A percentile compares a stretch with the other conserved stretches of the same genome.
Evolutionary conservation across 169 alveolate genomes (phyloP).

Genomic region (Plasmodium relictum): DNA sequence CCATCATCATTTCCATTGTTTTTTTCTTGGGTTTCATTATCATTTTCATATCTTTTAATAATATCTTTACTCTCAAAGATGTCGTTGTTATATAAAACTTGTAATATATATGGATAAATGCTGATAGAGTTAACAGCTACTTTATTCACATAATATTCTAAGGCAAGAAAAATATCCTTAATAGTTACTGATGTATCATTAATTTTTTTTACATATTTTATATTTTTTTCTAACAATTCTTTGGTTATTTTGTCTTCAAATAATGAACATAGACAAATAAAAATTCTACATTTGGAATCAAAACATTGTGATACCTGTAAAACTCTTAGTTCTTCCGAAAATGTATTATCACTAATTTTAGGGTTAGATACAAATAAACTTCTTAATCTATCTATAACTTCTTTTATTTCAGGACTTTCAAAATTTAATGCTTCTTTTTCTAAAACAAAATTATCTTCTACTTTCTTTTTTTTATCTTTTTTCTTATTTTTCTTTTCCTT

Average conservation of each 20-base stretch:
- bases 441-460: slow-evolving; percentile 70
- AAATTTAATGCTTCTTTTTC: slow-evolving; percentile 81
- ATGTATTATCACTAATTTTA: slow-evolving; percentile 82
- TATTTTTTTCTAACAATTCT: slow-evolving; percentile 81
- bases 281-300: slow-evolving; percentile 87
- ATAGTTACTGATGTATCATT: slow-evolving; percentile 85
- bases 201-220: slow-evolving; percentile 80
- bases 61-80: slow-evolving; percentile 86
- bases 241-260: slow-evolving; percentile 79
- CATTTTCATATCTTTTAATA: slow-evolving; percentile 78
- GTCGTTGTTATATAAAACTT: slow-evolving; percentile 87
- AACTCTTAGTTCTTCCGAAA: slow-evolving; percentile 91
- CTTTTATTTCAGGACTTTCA: slow-evolving; percentile 88
- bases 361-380: slow-evolving; percentile 78
- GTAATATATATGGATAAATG: slow-evolving; percentile 88
- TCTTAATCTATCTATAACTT: slow-evolving; percentile 87
- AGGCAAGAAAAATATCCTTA: slow-evolving; percentile 85
- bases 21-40: neutral
- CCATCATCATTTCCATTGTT: slow-evolving; percentile 54
- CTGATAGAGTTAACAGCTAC: slow-evolving; percentile 79
- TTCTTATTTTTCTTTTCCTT: slow-evolving; percentile 59
- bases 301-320: slow-evolving; percentile 93
- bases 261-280: slow-evolving; percentile 85
- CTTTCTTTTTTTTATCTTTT: slow-evolving; percentile 61
- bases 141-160: slow-evolving; percentile 87